phyloP scores from a whole-genome alignment of 2,329 filamentous ascomycete genomes.

The Trichoderma asperellum region DNA sequence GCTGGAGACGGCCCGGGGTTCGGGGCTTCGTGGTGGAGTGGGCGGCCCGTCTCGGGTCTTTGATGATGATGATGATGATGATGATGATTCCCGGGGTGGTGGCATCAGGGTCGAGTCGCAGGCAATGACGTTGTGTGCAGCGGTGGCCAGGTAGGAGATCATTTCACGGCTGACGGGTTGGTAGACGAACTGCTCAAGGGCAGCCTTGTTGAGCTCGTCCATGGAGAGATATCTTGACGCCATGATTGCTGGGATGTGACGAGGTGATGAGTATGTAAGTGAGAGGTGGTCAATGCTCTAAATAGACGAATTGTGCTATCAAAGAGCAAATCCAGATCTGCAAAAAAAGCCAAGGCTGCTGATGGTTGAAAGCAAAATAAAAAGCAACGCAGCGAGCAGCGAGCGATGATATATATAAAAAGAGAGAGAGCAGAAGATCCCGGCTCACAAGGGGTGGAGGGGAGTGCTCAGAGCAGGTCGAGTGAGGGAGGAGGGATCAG shows the following conservation, averaged over 20 bases:
- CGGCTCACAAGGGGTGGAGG: not conserved
- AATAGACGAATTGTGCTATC: not conserved
- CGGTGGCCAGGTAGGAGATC: conserved; percentile 75
- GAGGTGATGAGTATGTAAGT: not conserved
- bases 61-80: conserved; percentile 35
- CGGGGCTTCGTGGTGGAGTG: conserved; percentile 56
- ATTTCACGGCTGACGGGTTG: conserved; percentile 74
- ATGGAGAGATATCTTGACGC: conserved; percentile 52
- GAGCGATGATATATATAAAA: conserved; percentile 21
- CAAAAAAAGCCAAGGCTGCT: not conserved
- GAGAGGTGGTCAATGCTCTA: conserved; percentile 1
- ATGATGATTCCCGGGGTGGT: conserved; percentile 39
- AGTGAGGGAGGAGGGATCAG: not conserved
- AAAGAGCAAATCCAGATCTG: not conserved
- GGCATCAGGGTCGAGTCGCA: conserved; percentile 69
- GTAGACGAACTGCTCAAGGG: conserved; percentile 80
- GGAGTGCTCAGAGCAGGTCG: not conserved
- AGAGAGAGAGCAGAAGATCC: not conserved
- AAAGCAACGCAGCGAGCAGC: not conserved
- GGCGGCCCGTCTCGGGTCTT: conserved; percentile 45
- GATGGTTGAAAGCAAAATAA: not conserved
- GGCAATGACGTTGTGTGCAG: conserved; percentile 76
- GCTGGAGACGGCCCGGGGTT: conserved; percentile 51
- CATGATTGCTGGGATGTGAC: conserved; percentile 44
- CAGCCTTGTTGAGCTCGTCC: conserved; percentile 69